Evolutionary conservation across 2,329 filamentous ascomycete genomes (phyloP).

Genomic region (Cladosporium sp.): DNA sequence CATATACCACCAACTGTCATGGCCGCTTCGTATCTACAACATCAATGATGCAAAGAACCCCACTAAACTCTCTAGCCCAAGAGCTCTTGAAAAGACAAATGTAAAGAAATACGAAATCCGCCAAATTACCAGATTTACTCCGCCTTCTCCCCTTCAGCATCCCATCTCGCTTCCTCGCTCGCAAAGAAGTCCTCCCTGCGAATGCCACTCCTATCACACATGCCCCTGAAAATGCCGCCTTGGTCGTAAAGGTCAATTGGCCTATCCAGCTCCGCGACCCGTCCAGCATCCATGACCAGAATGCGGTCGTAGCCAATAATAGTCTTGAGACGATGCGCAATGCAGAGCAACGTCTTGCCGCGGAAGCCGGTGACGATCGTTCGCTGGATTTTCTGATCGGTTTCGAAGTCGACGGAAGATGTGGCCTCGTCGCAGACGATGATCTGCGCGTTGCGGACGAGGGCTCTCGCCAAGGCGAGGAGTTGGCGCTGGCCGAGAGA

Average conservation of each 20-base stretch:
- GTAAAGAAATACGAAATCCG: background rate
- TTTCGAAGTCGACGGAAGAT: conserved; percentile 90
- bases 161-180: conserved; percentile 29
- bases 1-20: background rate
- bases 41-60: background rate
- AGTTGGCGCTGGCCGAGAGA: conserved; percentile 92
- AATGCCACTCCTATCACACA: conserved; percentile 89
- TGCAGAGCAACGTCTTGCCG: conserved; percentile 86
- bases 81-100: background rate
- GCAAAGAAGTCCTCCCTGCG: conserved; percentile 50
- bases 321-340: conserved; percentile 87
- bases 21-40: background rate
- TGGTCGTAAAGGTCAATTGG: conserved; percentile 72
- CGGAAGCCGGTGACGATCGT: conserved; percentile 84
- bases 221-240: conserved; percentile 78
- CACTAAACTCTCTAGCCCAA: background rate
- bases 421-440: conserved; percentile 98
- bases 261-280: conserved; percentile 81
- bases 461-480: conserved; percentile 87
- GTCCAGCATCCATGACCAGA: conserved; percentile 90
- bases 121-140: background rate
- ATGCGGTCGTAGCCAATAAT: conserved; percentile 93
- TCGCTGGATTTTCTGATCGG: conserved; percentile 89
- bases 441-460: conserved; percentile 84
- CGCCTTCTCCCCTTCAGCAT: conserved; percentile 7